phyloP scores from a whole-genome alignment of 2,329 filamentous ascomycete genomes.

The Penicillium sp. region DNA sequence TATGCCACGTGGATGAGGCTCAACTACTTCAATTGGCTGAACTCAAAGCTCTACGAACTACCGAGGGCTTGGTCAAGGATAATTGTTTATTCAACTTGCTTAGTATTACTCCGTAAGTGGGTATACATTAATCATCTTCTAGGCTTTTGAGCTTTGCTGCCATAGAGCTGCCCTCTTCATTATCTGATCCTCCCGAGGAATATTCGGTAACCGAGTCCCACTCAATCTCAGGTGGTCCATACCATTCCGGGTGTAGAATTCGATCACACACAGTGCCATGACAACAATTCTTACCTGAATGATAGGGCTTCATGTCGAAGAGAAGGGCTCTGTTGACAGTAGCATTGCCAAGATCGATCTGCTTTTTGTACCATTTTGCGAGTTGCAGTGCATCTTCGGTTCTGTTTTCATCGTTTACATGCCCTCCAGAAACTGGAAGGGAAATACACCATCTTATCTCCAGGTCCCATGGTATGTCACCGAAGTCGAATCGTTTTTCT shows the following conservation, averaged over 20 bases:
- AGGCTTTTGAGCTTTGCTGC: neutral
- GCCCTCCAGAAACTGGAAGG: neutral
- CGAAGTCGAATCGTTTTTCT: neutral
- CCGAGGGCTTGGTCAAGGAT: no score
- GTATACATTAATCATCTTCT: neutral
- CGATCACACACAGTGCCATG: neutral
- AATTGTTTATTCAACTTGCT: no score
- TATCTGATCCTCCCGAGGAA: neutral
- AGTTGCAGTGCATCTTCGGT: neutral
- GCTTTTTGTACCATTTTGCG: neutral
- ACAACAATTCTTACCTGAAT: constrained; percentile 1
- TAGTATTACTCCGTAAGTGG: no score
- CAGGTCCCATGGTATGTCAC: neutral
- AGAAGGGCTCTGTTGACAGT: constrained; percentile 1
- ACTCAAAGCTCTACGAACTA: neutral
- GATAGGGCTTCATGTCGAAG: neutral
- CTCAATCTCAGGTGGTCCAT: neutral
- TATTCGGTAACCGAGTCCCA: neutral
- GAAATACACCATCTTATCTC: constrained; percentile 1
- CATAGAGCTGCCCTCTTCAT: neutral
- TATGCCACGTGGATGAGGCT: neutral
- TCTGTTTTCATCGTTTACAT: neutral
- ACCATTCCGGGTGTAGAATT: constrained; percentile 1
- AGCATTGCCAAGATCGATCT: constrained; percentile 2
- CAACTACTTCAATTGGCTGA: neutral